Evolutionary conservation across 495 filamentous ascomycete genomes (phyloP).

Genomic region (Haplographium delicatum): DNA sequence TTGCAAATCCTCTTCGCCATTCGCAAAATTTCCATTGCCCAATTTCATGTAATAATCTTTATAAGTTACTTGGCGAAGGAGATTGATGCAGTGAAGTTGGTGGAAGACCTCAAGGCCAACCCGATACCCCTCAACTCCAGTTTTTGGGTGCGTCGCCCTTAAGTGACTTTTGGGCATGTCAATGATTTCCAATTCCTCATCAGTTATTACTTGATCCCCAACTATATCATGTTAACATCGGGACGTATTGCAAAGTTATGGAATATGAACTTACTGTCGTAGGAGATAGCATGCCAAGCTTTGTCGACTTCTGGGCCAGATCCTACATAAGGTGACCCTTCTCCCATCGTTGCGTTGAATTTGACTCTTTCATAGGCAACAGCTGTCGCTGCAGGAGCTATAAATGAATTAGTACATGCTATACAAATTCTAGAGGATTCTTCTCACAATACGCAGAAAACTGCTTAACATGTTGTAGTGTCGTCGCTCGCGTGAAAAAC

Average conservation of each 20-base stretch:
- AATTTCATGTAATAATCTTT: slow-evolving; percentile 41
- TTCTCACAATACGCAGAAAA: slow-evolving; percentile 26
- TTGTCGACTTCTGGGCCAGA: slow-evolving; percentile 39
- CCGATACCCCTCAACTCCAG: slow-evolving; percentile 44
- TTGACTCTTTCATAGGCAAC: slow-evolving; percentile 40
- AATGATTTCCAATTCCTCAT: slow-evolving; percentile 41
- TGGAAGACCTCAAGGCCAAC: slow-evolving; percentile 53
- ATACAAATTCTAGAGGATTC: background rate
- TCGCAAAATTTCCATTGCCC: slow-evolving; percentile 28
- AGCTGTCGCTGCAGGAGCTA: slow-evolving; percentile 39
- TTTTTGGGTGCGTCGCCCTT: slow-evolving; percentile 42
- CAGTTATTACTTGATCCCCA: slow-evolving; percentile 47
- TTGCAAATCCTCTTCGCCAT: slow-evolving; percentile 24
- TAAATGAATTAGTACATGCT: slow-evolving; percentile 17
- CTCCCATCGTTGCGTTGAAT: slow-evolving; percentile 36
- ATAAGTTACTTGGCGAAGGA: slow-evolving; percentile 43
- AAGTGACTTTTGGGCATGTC: slow-evolving; percentile 40
- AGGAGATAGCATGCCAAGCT: slow-evolving; percentile 39
- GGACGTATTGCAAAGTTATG: background rate
- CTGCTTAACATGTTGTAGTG: slow-evolving; percentile 20
- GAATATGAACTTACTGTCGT: slow-evolving; percentile 30
- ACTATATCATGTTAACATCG: slow-evolving; percentile 20
- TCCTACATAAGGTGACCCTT: slow-evolving; percentile 38
- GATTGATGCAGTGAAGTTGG: slow-evolving; percentile 50
- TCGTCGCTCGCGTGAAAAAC: slow-evolving; percentile 31